These are phyloP conservation scores for Amphichorda felina DNA, from an alignment of 2,329 filamentous ascomycete species.

Conservation along the genomic window DNA sequence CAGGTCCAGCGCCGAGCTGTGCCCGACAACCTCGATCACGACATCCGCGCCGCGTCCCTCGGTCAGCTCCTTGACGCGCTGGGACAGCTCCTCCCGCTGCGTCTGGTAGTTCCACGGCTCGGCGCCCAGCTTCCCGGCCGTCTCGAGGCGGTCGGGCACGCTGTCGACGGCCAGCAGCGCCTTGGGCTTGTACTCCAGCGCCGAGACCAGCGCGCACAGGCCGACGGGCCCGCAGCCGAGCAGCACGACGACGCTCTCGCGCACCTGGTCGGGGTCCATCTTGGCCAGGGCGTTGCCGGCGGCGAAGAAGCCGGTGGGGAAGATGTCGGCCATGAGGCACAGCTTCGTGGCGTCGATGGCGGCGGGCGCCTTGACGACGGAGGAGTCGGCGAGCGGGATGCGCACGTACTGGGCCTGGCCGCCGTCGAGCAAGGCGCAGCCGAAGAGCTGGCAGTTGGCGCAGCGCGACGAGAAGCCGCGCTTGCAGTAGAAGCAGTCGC, in stretches of 20 bases:
- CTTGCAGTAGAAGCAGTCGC: slow-evolving; percentile 77
- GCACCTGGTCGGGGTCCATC: slow-evolving; percentile 29
- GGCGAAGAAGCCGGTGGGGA: slow-evolving; percentile 78
- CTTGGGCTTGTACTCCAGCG: slow-evolving; percentile 52
- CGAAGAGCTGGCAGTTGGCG: slow-evolving; percentile 57
- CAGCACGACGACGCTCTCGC: slow-evolving; percentile 58
- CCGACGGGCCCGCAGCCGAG: slow-evolving; percentile 82
- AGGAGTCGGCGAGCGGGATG: slow-evolving; percentile 55
- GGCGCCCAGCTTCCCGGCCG: slow-evolving; percentile 64
- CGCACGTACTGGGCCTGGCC: slow-evolving; percentile 76
- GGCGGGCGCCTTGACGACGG: slow-evolving; percentile 16
- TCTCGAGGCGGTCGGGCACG: slow-evolving; percentile 60
- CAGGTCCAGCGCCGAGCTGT: slow-evolving; percentile 55
- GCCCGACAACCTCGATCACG: slow-evolving; percentile 67
- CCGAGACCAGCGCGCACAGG: slow-evolving; percentile 70
- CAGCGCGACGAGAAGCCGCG: slow-evolving; percentile 69
- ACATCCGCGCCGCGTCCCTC: slow-evolving; percentile 76
- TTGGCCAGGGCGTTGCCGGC: slow-evolving; percentile 62
- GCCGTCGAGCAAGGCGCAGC: slow-evolving; percentile 57
- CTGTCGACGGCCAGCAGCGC: slow-evolving; percentile 71
- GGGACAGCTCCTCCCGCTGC: slow-evolving; percentile 51
- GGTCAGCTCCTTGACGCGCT: slow-evolving; percentile 62
- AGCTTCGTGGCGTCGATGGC: slow-evolving; percentile 60
- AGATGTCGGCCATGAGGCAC: slow-evolving; percentile 87
- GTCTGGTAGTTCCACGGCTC: slow-evolving; percentile 71